Conservation (phyloP, 1,139 yeast species). For the Pichia sorboxylosa region DNA sequence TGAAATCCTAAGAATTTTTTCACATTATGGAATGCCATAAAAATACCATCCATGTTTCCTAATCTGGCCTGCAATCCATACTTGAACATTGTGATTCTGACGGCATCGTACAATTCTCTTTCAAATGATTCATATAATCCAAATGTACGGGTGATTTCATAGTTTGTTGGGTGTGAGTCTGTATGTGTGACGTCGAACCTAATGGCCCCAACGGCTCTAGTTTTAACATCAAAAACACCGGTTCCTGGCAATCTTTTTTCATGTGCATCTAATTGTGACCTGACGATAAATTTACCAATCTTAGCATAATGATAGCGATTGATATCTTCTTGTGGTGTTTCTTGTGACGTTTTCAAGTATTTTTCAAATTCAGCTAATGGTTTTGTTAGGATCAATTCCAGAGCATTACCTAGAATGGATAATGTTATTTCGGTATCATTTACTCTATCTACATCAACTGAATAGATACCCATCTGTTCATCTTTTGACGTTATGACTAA, state of each 20-base stretch:
- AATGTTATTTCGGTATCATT: conserved; percentile 59
- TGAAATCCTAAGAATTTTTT: conserved; percentile 79
- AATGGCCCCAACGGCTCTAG: conserved; percentile 82
- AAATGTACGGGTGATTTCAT: conserved; percentile 46
- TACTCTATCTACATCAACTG: conserved; percentile 64
- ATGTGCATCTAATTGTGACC: conserved; percentile 85
- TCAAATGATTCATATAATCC: conserved; percentile 73
- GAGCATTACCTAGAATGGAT: conserved; percentile 66
- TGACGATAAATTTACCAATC: conserved; percentile 57
- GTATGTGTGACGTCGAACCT: conserved; percentile 67
- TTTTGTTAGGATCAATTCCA: conserved; percentile 64
- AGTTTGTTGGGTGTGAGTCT: conserved; percentile 42
- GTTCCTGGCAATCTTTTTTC: conserved; percentile 74
- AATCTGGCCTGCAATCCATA: conserved; percentile 86
- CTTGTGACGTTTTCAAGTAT: conserved; percentile 12
- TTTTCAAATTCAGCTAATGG: conserved; percentile 25
- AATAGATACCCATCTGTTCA: conserved; percentile 32
- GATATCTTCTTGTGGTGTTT: conserved; percentile 11
- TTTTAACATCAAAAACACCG: conserved; percentile 86
- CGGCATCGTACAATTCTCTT: conserved; percentile 66
- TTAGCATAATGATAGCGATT: conserved; percentile 57
- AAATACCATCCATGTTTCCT: conserved; percentile 95
- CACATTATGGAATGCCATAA: conserved; percentile 81
- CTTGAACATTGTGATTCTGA: conserved; percentile 67
- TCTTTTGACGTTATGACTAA: conserved; percentile 30